Evolutionary conservation across 192 early-diverging fungal genomes (phyloP).

Genomic region (Coemansia sp.): DNA sequence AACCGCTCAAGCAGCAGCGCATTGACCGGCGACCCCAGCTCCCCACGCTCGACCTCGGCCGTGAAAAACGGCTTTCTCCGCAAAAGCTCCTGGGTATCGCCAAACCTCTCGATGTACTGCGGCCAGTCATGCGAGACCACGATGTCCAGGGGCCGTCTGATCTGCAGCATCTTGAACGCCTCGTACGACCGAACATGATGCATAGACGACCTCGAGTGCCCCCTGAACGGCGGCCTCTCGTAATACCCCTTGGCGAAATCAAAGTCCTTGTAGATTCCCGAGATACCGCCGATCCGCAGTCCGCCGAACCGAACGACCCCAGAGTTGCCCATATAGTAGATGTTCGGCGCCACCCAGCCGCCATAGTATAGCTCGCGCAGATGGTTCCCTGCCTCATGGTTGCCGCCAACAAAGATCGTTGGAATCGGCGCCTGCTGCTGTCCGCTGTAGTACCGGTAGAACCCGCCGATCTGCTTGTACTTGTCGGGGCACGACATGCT

Average conservation of each 20-base stretch:
- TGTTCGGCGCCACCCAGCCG: conserved; percentile 91
- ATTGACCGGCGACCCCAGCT: conserved; percentile 71
- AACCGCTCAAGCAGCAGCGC: conserved; percentile 70
- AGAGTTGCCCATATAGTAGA: conserved; percentile 86
- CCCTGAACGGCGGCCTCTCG: conserved; percentile 76
- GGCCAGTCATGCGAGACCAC: conserved; percentile 99
- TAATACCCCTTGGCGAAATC: conserved; percentile 65
- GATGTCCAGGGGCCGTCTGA: conserved; percentile 75
- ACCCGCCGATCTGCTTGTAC: conserved; percentile 77
- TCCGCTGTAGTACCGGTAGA: conserved; percentile 94
- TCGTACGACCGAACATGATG: conserved; percentile 90
- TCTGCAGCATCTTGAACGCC: conserved; percentile 70
- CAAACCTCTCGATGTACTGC: conserved; percentile 73
- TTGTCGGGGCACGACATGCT: conserved; percentile 82
- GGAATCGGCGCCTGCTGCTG: conserved; percentile 72
- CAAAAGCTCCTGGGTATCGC: conserved; percentile 63
- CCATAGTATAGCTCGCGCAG: conserved; percentile 95
- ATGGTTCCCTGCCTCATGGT: conserved; percentile 95
- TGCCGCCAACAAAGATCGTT: conserved; percentile 96
- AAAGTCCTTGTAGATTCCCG: conserved; percentile 79
- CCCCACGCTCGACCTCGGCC: conserved; percentile 58
- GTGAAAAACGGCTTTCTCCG: conserved; percentile 69
- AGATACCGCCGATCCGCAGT: conserved; percentile 87
- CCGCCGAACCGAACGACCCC: conserved; percentile 86
- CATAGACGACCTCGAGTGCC: conserved; percentile 61